These are phyloP conservation scores for Gynochthodes officinalis DNA, from an alignment of 257 asterid species.

Conservation along the genomic window DNA sequence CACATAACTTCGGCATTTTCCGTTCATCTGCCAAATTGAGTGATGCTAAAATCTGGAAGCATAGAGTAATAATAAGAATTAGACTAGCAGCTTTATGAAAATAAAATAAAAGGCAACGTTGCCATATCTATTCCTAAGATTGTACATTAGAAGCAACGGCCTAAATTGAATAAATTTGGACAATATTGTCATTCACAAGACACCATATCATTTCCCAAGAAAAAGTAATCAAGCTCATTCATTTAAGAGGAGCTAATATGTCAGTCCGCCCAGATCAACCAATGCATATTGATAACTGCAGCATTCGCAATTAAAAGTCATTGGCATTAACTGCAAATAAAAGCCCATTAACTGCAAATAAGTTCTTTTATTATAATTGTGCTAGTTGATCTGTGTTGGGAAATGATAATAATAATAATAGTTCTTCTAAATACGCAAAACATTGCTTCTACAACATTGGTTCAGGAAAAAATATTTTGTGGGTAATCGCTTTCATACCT, in stretches of 20 bases:
- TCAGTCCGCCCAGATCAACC: not conserved
- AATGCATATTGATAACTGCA: not conserved
- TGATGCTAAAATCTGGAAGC: slow-evolving; percentile 64
- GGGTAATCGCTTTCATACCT: too few species aligned
- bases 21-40: slow-evolving; percentile 67
- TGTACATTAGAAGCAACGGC: not conserved
- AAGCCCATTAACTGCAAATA: too few species aligned
- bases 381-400: too few species aligned
- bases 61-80: slow-evolving; percentile 6
- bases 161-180: not conserved
- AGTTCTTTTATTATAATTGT: too few species aligned
- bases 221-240: not conserved
- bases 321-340: not conserved
- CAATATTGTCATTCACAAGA: not conserved
- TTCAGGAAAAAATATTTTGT: too few species aligned
- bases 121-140: not conserved
- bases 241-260: not conserved
- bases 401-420: too few species aligned
- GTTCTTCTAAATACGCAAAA: too few species aligned
- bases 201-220: not conserved
- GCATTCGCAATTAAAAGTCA: not conserved
- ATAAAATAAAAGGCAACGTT: not conserved
- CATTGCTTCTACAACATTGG: too few species aligned
- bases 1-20: slow-evolving; percentile 61
- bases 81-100: slow-evolving; percentile 6